A percentile compares a stretch with the other conserved stretches of the same genome.
phyloP scores from a whole-genome alignment of 306 rosid genomes.

The Gastrolobium bilobum region DNA sequence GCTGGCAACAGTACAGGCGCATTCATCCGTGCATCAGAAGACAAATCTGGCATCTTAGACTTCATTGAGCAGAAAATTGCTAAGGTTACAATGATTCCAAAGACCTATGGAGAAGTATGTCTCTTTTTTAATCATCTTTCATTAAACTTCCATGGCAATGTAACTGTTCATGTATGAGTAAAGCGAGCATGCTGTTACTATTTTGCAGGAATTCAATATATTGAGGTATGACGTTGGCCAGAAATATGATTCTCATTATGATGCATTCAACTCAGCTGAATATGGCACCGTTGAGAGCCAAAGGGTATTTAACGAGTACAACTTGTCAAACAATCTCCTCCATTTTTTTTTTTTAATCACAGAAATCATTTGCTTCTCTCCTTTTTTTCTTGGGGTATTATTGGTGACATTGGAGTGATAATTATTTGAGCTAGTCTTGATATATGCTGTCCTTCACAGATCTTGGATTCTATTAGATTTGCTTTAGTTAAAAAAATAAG shows the following conservation, averaged over 20 bases:
- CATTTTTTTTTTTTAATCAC: neutral
- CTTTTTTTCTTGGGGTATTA: too few relatives aligned
- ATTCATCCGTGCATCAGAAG: conserved; percentile 67
- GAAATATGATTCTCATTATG: conserved; percentile 75
- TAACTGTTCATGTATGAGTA: conserved; percentile 43
- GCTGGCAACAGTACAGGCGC: conserved; percentile 64
- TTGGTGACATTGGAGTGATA: too few relatives aligned
- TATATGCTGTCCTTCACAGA: too few relatives aligned
- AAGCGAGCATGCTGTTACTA: conserved; percentile 32
- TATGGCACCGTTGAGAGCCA: conserved; percentile 67
- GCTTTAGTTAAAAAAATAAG: too few relatives aligned
- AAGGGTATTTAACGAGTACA: conserved; percentile 55
- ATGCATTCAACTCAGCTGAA: conserved; percentile 63
- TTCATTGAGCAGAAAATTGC: conserved; percentile 70
- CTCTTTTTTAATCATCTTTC: neutral
- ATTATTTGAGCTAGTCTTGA: too few relatives aligned
- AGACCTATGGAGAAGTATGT: conserved; percentile 65
- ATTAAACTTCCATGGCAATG: conserved; percentile 44
- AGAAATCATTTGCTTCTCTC: neutral
- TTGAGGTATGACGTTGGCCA: conserved; percentile 71
- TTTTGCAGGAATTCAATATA: conserved; percentile 71
- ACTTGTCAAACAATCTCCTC: neutral
- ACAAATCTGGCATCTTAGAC: conserved; percentile 58
- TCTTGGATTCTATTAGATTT: too few relatives aligned
- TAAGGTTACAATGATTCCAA: conserved; percentile 67